A percentile compares a stretch with the other conserved stretches of the same genome.
Conservation (phyloP, 2,329 filamentous ascomycete species). For the Colletotrichum gigasporum region DNA sequence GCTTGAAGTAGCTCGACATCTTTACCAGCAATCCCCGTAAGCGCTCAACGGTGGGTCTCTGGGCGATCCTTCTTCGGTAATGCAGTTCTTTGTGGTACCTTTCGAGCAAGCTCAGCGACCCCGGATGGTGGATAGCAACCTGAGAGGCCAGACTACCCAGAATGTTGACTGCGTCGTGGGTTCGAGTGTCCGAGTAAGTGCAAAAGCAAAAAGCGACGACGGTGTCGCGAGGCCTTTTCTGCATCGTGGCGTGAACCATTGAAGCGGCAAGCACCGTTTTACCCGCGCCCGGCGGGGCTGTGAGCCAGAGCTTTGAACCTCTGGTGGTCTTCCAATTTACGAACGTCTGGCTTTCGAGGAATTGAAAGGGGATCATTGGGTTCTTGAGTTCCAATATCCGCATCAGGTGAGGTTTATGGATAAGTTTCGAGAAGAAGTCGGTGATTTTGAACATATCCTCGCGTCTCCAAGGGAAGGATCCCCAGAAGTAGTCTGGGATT, state of each 20-base stretch:
- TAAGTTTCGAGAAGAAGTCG: neutral
- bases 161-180: neutral
- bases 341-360: neutral
- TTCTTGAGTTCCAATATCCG: neutral
- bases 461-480: too few relatives aligned
- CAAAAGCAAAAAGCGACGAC: neutral
- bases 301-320: neutral
- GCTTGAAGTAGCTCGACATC: neutral
- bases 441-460: too few relatives aligned
- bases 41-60: neutral
- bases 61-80: neutral
- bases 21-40: neutral
- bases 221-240: neutral
- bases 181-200: neutral
- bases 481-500: too few relatives aligned
- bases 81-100: neutral
- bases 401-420: neutral
- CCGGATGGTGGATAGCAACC: neutral
- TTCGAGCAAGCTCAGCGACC: neutral
- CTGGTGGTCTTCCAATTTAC: neutral
- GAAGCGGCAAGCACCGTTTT: neutral
- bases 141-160: neutral
- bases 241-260: neutral
- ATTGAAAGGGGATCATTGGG: neutral
- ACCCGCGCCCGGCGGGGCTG: neutral